Conservation (phyloP, 2,329 filamentous ascomycete species). For the Grosmannia huntii region DNA sequence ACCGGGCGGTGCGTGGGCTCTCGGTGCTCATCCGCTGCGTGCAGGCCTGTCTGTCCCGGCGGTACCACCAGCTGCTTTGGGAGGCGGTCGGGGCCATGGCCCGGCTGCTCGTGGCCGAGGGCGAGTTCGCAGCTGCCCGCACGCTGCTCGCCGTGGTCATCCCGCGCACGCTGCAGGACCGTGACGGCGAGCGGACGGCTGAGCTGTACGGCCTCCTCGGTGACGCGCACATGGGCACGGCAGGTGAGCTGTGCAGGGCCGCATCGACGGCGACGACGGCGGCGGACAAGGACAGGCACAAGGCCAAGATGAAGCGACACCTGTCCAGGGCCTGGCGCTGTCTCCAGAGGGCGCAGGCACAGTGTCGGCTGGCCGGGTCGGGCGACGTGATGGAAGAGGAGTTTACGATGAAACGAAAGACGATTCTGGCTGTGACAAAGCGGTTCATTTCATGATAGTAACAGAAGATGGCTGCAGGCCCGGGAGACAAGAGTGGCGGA, state of each 20-base stretch:
- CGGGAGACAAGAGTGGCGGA: too few species aligned
- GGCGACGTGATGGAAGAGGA: neutral
- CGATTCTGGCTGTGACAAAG: conserved; percentile 3
- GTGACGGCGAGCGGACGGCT: conserved; percentile 48
- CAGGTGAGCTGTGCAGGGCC: conserved; percentile 29
- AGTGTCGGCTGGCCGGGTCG: conserved; percentile 3
- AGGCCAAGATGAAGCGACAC: conserved; percentile 2
- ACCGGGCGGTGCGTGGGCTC: conserved; percentile 61
- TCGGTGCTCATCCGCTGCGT: conserved; percentile 65
- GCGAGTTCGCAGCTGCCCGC: conserved; percentile 55
- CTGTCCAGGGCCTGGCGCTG: conserved; percentile 9
- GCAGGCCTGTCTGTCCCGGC: conserved; percentile 56
- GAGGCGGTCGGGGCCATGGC: conserved; percentile 55
- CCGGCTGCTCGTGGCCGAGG: conserved; percentile 54
- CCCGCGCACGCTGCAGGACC: conserved; percentile 64
- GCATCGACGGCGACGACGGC: neutral
- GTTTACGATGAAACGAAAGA: conserved; percentile 5
- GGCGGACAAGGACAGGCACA: neutral
- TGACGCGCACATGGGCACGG: conserved; percentile 68
- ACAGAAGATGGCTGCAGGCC: too few species aligned
- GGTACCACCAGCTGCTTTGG: conserved; percentile 59
- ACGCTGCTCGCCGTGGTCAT: conserved; percentile 56
- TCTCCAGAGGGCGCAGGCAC: conserved; percentile 5
- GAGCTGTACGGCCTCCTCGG: conserved; percentile 57
- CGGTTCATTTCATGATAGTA: neutral